Evolutionary conservation across 768 basidiomycete species (phyloP).

Genomic region (Leccinum truebloodii): DNA sequence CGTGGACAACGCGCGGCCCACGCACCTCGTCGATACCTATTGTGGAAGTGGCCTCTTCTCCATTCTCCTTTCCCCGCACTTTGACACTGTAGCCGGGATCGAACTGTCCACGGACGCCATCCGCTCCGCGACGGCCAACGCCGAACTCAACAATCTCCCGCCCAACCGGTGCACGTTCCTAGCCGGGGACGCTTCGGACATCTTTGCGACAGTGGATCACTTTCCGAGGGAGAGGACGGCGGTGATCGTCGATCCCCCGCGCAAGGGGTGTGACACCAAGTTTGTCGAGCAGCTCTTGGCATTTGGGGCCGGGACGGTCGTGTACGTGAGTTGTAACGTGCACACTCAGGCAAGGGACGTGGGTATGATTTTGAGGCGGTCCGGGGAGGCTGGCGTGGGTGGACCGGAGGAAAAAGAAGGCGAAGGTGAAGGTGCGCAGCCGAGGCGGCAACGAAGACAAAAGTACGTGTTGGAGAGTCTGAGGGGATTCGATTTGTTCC

Average conservation of each 20-base stretch:
- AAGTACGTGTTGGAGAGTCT: conserved; percentile 81
- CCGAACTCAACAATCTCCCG: conserved; percentile 59
- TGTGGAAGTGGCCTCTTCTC: conserved; percentile 90
- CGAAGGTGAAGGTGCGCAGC: neutral
- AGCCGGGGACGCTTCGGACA: conserved; percentile 82
- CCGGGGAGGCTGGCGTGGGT: conserved; percentile 38
- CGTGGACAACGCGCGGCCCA: conserved; percentile 39
- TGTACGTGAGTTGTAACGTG: conserved; percentile 95
- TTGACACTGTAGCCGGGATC: conserved; percentile 80
- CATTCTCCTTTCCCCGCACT: conserved; percentile 75
- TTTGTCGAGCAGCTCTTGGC: conserved; percentile 76
- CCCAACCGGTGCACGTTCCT: conserved; percentile 62
- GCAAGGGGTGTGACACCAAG: conserved; percentile 87
- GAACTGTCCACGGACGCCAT: conserved; percentile 80
- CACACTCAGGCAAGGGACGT: conserved; percentile 92
- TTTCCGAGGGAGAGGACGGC: conserved; percentile 71
- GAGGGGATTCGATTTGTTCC: conserved; percentile 92
- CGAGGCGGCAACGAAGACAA: conserved; percentile 26
- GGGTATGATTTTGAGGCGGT: conserved; percentile 61
- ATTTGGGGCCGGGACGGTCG: conserved; percentile 68
- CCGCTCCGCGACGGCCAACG: conserved; percentile 65
- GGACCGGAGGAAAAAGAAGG: conserved; percentile 33
- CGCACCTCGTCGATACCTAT: conserved; percentile 94
- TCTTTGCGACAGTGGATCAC: conserved; percentile 65
- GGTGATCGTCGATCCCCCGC: conserved; percentile 85